Evolutionary conservation across 1,139 yeast genomes (phyloP), one percentile per base, ranked within the genome.

Genomic region (Suhomyces anneliseae): DNA sequence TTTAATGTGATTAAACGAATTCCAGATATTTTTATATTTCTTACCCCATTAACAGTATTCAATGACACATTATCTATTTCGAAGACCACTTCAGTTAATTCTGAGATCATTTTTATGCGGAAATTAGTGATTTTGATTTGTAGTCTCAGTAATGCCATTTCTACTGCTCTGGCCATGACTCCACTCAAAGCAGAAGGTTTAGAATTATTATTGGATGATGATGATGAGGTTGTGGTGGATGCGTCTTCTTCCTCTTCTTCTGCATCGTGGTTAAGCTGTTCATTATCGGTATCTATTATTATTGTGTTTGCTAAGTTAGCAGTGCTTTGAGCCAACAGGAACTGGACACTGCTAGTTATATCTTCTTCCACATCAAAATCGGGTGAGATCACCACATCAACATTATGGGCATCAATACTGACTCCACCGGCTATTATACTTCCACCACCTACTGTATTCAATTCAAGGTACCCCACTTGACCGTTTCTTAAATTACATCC

Each of bases 401-500:
- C 68, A 7, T 82, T 85, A 8, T 67, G 65, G 8, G 86, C 87
- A 27, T 77, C 81, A 3, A 89, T 70, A 45, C 71, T 76, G 19
- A 89, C 84, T 7, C 95, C 95, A 83, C 90, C 53, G 78, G 72
- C 39, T 11, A 50, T 49, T 3, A 52, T 33, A 64, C 44, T 72
- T 8, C 76, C 72, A 1, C 76, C 74, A 27, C 54, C 45, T 4
- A 46, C 45, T 1, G 58, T 46, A n/a, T 57, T 64, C 38, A 75
- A 65, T 40, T 79, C 81, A 44, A 89, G 68, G 31, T 70, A 70
- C 8, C 77, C 78, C 4, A 89, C 72, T 40, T 70, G 72, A 0
- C 96, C 97, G 56, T 78, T 78, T 34, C 92, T 68, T 8, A 89
- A 64, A 52, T 74, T 78, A 42, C 85, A 65, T 2, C 93, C 90